Base-by-base conservation (phyloP, 2,329 filamentous ascomycete species). In the Colletotrichum paranaense region DNA sequence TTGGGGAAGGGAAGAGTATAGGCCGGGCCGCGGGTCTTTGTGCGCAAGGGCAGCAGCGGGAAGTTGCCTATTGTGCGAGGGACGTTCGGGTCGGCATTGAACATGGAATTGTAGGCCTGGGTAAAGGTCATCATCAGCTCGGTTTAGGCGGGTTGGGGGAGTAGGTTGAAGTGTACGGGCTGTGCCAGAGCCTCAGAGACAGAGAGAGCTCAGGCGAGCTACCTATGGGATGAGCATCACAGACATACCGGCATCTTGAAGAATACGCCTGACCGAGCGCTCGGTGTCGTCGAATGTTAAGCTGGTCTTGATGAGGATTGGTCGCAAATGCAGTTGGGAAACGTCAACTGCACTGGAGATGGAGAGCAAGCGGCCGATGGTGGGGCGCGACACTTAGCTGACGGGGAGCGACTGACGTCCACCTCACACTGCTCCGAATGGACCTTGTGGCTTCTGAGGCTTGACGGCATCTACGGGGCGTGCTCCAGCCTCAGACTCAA, bases 101-200 rank as follows among this genome's bases (percentile, higher is more conserved):
- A 98, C 89, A 98, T 94, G 83, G 94, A 97, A 89, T 98, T 97
- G 90, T 98, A 98, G 86, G 96, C 96, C 95, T 97, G 76, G 72
- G 75, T 66, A 68, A 62, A 49, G 69, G 24, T 42, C 32, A 70
- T 71, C 75, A 74, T 83, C 77, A 79, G 79, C 71, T 46, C 63
- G 26, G 24, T 22, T 19, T 65, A 30, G 30, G 57, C 46, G 46
- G 62, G 52, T 28, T 62, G 26, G 62, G 64, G 55, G 26, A 24
- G 57, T 68, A 32, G 46, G 26, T 60, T 26, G 55, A 35, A 42
- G 58, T 58, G 67, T 32, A 22, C 26, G 67, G 38, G 26, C 26
- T 52, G 67, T 46, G 59, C 58, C 42, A 42, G 52, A 59, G 62
- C 68, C 55, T 60, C 30, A 24, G 12, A 62, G 22, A 19, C 49